These are phyloP conservation scores for Lipomyces yamanashiensis DNA, from an alignment of 805 yeast genomes.

Conservation along the genomic window DNA sequence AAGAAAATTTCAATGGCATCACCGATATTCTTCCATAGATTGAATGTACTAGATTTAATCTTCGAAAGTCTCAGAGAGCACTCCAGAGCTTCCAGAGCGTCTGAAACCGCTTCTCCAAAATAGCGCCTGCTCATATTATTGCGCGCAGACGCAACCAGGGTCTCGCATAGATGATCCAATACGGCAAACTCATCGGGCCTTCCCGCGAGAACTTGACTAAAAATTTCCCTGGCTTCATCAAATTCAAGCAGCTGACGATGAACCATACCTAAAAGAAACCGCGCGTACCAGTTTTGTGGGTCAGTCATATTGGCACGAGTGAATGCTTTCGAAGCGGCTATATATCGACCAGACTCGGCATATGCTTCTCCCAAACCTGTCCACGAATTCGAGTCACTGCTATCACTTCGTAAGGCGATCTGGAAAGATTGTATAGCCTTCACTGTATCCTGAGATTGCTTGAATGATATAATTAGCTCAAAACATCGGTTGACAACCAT, in stretches of 20 bases:
- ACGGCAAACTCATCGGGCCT: conserved; percentile 58
- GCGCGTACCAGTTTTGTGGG: conserved; percentile 62
- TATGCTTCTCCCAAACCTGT: conserved; percentile 97
- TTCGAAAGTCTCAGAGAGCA: conserved; percentile 49
- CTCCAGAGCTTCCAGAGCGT: conserved; percentile 54
- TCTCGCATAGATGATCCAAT: conserved; percentile 59
- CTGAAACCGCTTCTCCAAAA: conserved; percentile 64
- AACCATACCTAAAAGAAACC: conserved; percentile 69
- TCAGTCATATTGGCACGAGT: conserved; percentile 62
- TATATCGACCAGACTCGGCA: conserved; percentile 77
- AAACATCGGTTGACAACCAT: conserved; percentile 60
- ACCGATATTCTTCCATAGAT: conserved; percentile 56
- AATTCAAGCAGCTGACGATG: conserved; percentile 68
- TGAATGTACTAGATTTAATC: conserved; percentile 7
- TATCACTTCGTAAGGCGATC: conserved; percentile 71
- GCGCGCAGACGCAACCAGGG: conserved; percentile 59
- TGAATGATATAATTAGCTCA: neutral
- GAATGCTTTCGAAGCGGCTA: conserved; percentile 85
- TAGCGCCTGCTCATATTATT: conserved; percentile 63
- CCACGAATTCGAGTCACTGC: conserved; percentile 81
- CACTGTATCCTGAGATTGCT: conserved; percentile 28
- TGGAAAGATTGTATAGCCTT: conserved; percentile 90
- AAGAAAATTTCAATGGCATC: conserved; percentile 61
- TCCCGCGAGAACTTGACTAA: conserved; percentile 50
- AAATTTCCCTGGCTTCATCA: conserved; percentile 58